Evolutionary conservation across 23 red algal species (phyloP), one percentile per base, ranked within the genome.

Genomic region (Chondrus crispus): DNA sequence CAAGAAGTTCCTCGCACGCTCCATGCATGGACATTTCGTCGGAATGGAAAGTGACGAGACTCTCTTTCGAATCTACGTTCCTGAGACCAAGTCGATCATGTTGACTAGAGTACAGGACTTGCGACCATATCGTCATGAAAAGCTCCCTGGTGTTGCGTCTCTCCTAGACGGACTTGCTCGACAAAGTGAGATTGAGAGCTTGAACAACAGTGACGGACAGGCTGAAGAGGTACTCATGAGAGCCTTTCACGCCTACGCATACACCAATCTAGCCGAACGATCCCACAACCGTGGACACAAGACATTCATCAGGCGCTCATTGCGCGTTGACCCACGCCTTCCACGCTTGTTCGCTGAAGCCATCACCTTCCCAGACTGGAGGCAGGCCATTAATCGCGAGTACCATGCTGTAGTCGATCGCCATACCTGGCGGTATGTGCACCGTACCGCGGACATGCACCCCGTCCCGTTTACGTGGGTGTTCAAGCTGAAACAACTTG

Each of bases 311-410:
- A 77, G 43, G 20, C 38, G 71, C 37, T 39, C 32, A 42, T 38
- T 77, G 2, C 28, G n/a, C n/a, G n/a, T n/a, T n/a, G n/a, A n/a
- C n/a, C n/a, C n/a, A n/a, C n/a, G n/a, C n/a, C n/a, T n/a, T n/a
- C n/a, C n/a, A n/a, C n/a, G n/a, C n/a, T n/a, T n/a, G n/a, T 81
- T 81, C 16, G 44, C 41, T 16, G 75, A 81, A 55, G 75, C 75
- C 28, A 20, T 41, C 10, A 52, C 3, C 3, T 51, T 52, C 7
- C 75, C 75, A 7, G 33, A 52, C 3, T 81, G 75, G 43, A 9
- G 43, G 10, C 14, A 81, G 3, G 75, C 75, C 12, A 81, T 81
- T 35, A 47, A 81, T 24, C 13, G 75, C 20, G 75, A 81, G 33
- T 81, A 29, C 75, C 38, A 81, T 47, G 75, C 75, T 33, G 43